phyloP scores from a whole-genome alignment of 208 protist genomes.

The Acanthamoeba royreba region DNA sequence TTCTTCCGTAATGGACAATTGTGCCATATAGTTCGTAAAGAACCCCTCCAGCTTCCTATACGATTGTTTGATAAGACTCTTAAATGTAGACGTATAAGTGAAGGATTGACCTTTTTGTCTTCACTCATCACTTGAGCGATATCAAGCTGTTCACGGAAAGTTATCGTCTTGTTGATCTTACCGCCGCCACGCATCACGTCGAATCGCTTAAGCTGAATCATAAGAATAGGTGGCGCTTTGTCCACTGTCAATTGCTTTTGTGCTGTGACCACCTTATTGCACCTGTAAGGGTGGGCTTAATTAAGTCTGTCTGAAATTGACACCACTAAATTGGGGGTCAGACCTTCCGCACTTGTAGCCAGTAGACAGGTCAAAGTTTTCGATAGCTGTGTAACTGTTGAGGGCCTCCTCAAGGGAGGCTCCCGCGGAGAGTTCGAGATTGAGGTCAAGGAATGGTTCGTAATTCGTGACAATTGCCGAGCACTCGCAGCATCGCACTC shows the following conservation, averaged over 20 bases:
- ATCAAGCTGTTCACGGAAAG: conserved; percentile 43
- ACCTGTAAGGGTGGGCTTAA: too few relatives aligned
- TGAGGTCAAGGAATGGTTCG: conserved; percentile 44
- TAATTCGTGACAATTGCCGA: not conserved
- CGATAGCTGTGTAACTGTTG: conserved; percentile 10
- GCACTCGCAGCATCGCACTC: not conserved
- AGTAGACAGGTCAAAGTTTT: not conserved
- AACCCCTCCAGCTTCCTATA: not conserved
- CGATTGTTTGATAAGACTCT: too few relatives aligned
- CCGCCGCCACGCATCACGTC: conserved; percentile 53
- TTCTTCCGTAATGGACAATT: conserved; percentile 49
- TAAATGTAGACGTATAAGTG: too few relatives aligned
- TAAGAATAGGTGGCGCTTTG: conserved; percentile 16
- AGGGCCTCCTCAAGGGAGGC: conserved; percentile 31
- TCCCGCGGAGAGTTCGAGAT: conserved; percentile 1
- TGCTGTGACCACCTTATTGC: conserved; percentile 46
- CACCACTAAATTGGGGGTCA: not conserved
- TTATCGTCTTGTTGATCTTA: conserved; percentile 50
- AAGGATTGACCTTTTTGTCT: conserved; percentile 54
- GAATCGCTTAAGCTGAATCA: conserved; percentile 53
- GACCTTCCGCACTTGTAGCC: conserved; percentile 35
- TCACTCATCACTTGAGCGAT: conserved; percentile 33
- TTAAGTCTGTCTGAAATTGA: too few relatives aligned
- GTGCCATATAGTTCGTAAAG: conserved; percentile 52
- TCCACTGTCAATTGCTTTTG: conserved; percentile 57